Evolutionary conservation across 2,329 filamentous ascomycete species (phyloP), one percentile per base, ranked within the genome.

Genomic region (Pseudocercospora vitis): DNA sequence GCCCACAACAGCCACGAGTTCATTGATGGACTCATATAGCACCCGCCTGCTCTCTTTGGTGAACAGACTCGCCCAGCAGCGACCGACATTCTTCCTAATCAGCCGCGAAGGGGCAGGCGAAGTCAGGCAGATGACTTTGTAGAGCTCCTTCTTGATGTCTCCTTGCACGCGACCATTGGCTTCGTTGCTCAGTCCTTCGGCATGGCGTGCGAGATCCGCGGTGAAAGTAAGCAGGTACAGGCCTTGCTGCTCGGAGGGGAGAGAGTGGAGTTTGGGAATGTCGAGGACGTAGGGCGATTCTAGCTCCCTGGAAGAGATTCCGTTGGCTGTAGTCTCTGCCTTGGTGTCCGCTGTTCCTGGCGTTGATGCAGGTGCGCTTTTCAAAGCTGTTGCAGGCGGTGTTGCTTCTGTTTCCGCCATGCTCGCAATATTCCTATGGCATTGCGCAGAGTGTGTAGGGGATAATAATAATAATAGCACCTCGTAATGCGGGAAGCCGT

Each of bases 241-340:
- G 67, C 96, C 91, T 74, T 99, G 94, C 72, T 99, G 94, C 75
- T 99, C 94, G 50, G 89, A 84, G 37, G 92, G 89, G 42, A 97
- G 83, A 48, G 88, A 81, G 73, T 96, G 87, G 44, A 99, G 85
- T 79, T 96, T 96, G 66, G 85, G 77, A 63, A 96, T 76, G 70
- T 99, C 91, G 71, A 99, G 88, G 77, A 96, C 62, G 48, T 58
- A 73, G 63, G 68, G 50, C 28, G 60, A 55, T 40, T 40, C 37
- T 18, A 19, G 35, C 6, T 39, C 33, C 33, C 11, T 39, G 18
- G 33, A 14, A 18, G 33, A n/a, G n/a, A n/a, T 16, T 37, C 33
- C 33, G 33, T 39, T 39, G 33, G 33, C 33, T 39, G 33, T 6
- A 18, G 33, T 33, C 18, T 33, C 31, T 33, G 31, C 4, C 11